Evolutionary conservation across 1,139 yeast genomes (phyloP), one percentile per base, ranked within the genome.

Genomic region (Candida gigantensis): DNA sequence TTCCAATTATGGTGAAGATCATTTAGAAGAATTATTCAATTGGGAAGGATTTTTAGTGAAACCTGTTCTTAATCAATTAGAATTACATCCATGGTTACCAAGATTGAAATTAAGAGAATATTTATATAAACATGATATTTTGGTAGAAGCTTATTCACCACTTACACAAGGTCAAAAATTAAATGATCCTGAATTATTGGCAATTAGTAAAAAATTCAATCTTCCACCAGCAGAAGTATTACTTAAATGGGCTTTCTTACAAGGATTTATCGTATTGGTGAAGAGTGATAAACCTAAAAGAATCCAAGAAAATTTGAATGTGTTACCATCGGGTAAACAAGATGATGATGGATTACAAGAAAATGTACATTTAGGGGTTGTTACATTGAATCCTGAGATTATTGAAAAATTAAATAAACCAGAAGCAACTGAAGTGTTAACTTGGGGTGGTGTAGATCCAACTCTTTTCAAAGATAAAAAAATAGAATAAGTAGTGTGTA

Each of bases 261-360:
- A 77, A 48, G 88, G 88, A 0, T 79, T 78, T 50, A 71, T 84
- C 34, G 88, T 87, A 13, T 68, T 87, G 46, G 94, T 85, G 11
- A 86, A 85, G 58, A 74, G 90, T 2, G 74, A 70, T 31, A 77
- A 77, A 7, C 56, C 67, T 5, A 60, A 60, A 14, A 68, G 94
- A 57, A 53, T 64, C 49, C 51, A 57, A 37, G 53, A 55, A 34
- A 68, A 68, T 49, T 57, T 67, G 40, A 52, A 57, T 33, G 57
- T 65, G 3, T 61, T 66, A 42, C 60, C 66, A 3, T 55, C 51
- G 32, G 67, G 64, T n/a, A 39, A 44, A 17, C 41, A 51, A 29
- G 56, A 57, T 37, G 55, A 43, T 36, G 58, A 57, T 37, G 41
- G 35, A 14, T 50, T 50, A 41, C 60, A 55, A 29, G 60, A 55